Evolutionary conservation across 768 basidiomycete genomes (phyloP), one percentile per base, ranked within the genome.

Genomic region (Termitomyces sp.): DNA sequence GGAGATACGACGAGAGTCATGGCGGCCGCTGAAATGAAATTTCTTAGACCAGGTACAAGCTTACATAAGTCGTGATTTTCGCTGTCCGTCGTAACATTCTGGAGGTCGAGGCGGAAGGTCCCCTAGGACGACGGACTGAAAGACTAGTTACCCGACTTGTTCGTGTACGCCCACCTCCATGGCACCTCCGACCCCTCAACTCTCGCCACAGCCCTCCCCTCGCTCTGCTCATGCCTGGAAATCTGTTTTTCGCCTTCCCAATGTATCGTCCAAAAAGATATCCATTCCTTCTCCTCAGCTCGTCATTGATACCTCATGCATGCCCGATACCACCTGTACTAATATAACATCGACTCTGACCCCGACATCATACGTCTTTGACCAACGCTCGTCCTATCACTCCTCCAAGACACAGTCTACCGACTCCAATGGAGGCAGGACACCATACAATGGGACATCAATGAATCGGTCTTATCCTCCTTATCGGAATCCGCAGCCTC

Each of bases 341-440:
- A 73, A 66, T 66, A 76, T 76, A n/a, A 76, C 78, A 51, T 68
- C 76, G 49, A 76, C 81, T 15, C 69, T 81, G 41, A 76, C 83
- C 1, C 75, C 84, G 57, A 79, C 76, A 20, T 82, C 85, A n/a
- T 75, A 78, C 50, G 69, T 75, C 37, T 82, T 83, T 33, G 84
- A 85, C 73, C 81, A 82, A 56, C 82, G 89, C 55, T 88, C 83
- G 34, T 93, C 91, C 12, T 89, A 83, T 73, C 90, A 87, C 68
- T 91, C 89, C 15, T 91, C 88, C 48, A 83, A 85, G 63, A 86
- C 87, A 1, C 83, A 84, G 61, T 91, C 91, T 16, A 87, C 80
- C 64, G 90, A 90, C 66, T 90, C 88, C 2, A 83, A 81, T 70
- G 73, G 72, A 50, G 73, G 70, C 46, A 65, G 67, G 54, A 64